A percentile compares a stretch with the other conserved stretches of the same genome.
These are phyloP conservation scores for Teratosphaeria zuluensis DNA, from an alignment of 2,329 filamentous ascomycete genomes.

Conservation along the genomic window DNA sequence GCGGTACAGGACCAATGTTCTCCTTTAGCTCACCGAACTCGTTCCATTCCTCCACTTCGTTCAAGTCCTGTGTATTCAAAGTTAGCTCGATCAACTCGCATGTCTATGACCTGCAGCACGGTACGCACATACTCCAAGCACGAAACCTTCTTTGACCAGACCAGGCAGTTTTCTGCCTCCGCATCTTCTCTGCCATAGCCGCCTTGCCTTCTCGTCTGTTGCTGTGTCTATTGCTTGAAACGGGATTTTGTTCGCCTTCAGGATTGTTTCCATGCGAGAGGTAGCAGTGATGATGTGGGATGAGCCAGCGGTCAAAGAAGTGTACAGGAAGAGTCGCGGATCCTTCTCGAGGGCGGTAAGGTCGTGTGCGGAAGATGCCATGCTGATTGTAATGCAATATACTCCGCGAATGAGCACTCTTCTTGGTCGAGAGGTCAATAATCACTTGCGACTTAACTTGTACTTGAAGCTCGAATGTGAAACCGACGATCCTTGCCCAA, in stretches of 20 bases:
- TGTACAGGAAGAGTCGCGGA: constrained; percentile 75
- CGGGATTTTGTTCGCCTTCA: constrained; percentile 86
- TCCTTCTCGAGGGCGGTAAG: constrained; percentile 37
- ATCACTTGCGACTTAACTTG: neutral
- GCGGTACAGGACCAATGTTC: constrained; percentile 54
- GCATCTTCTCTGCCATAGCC: constrained; percentile 76
- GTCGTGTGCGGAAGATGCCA: constrained; percentile 17
- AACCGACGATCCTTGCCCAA: neutral
- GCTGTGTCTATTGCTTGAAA: constrained; percentile 90
- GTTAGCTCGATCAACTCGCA: neutral
- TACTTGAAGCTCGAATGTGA: neutral
- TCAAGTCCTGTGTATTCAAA: constrained; percentile 57
- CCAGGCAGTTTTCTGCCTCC: constrained; percentile 83
- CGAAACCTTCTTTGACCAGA: constrained; percentile 74
- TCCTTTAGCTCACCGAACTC: constrained; percentile 92
- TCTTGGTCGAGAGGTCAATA: too few species aligned
- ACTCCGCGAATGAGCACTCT: too few species aligned
- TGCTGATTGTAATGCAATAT: neutral
- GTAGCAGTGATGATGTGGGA: constrained; percentile 95
- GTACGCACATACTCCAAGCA: constrained; percentile 64
- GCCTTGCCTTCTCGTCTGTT: constrained; percentile 77
- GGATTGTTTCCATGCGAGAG: constrained; percentile 87
- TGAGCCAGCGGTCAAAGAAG: constrained; percentile 87
- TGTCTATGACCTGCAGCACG: neutral
- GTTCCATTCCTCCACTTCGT: constrained; percentile 97